A percentile compares a stretch with the other conserved stretches of the same genome.
Evolutionary conservation across 2,329 filamentous ascomycete species (phyloP).

Genomic region (Claviceps arundinis): DNA sequence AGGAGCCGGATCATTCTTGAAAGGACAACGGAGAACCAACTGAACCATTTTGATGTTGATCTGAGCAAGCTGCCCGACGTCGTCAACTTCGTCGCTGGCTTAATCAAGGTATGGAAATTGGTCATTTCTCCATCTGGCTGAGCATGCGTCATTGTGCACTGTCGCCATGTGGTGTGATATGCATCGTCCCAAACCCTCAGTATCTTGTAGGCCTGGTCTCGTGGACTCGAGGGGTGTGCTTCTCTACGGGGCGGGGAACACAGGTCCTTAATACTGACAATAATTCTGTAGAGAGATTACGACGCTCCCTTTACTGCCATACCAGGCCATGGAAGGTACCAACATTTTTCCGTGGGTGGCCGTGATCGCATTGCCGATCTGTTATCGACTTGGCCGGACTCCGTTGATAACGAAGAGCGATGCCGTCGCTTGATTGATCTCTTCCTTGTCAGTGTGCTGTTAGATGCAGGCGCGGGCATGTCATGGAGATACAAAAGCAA

Average conservation of each 20-base stretch:
- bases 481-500: slow-evolving; percentile 87
- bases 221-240: background rate
- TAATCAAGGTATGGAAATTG: slow-evolving; percentile 63
- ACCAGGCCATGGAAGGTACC: slow-evolving; percentile 74
- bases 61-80: slow-evolving; percentile 73
- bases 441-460: slow-evolving; percentile 65
- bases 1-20: slow-evolving; percentile 59
- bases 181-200: background rate
- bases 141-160: background rate
- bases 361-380: slow-evolving; percentile 60
- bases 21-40: slow-evolving; percentile 62
- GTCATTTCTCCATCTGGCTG: background rate
- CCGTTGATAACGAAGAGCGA: slow-evolving; percentile 58
- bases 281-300: slow-evolving; percentile 33
- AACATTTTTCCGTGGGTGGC: slow-evolving; percentile 73
- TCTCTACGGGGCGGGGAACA: background rate
- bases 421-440: slow-evolving; percentile 65
- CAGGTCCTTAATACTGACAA: background rate
- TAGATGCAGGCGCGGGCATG: slow-evolving; percentile 81
- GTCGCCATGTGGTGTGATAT: background rate
- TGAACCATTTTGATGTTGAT: slow-evolving; percentile 82
- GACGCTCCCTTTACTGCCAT: slow-evolving; percentile 48
- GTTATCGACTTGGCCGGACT: slow-evolving; percentile 53
- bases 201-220: background rate
- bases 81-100: slow-evolving; percentile 75